Evolutionary conservation across 2,329 filamentous ascomycete genomes (phyloP), one percentile per base, ranked within the genome.

Genomic region (Pestalotiopsis sp.): DNA sequence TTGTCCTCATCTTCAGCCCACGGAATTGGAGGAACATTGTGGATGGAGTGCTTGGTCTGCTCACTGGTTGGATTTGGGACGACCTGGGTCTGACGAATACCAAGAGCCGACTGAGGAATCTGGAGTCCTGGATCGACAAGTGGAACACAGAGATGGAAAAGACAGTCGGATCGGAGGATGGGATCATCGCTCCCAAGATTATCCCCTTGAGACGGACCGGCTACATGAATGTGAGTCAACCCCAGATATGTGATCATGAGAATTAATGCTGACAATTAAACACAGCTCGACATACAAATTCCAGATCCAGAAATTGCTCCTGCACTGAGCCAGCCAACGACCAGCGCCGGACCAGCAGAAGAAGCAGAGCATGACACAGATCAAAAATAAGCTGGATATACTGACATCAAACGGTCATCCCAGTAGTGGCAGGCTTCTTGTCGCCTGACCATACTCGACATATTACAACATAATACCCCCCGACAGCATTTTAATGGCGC

Each of bases 11-110:
- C 0, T 98, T 97, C 79, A 89, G 92, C 75, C 95, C 96, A 0
- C 95, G 91, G 78, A 90, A 86, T 67, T 82, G 88, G 74, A 86
- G 93, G 65, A 97, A 97, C 73, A 89, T 95, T 75, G 72, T 97
- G 0, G 96, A 99, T 79, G 89, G 90, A 13, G 79, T 93, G 12
- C 78, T 98, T 73, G 94, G 95, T 2, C 84, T 97, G 4, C 81
- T 94, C 41, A 98, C 96, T 0, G 93, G 95, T 25, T 99, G 95
- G 93, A 76, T 98, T 41, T 98, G 94, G 94, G 96, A 99, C 69
- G 95, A 98, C 77, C 75, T 95, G 25, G 94, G 95, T 1, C 81
- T 93, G 45, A 93, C 93, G 3, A 90, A 87, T 9, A 87, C 92
- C 69, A 98, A 98, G 83, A 83, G 85, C 25, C 87, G 91, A 67